Base-by-base conservation (phyloP, 2,329 filamentous ascomycete species). In the Beauveria pseudobassiana region DNA sequence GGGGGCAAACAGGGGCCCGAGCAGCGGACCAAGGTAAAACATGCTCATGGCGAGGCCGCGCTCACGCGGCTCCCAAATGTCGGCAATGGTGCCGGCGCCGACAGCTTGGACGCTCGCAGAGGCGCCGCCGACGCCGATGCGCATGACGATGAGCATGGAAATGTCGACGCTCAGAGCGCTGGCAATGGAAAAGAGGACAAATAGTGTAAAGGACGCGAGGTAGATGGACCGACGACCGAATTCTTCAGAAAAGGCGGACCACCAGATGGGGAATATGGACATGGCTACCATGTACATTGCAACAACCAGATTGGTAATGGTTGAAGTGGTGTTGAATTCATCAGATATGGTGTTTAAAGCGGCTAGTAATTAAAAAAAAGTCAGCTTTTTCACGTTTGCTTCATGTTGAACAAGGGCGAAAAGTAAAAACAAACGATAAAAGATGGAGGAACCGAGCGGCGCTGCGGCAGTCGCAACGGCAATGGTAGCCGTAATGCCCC, bases 361-460 rank as follows among this genome's bases (percentile, higher is more conserved):
- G n/a, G 57, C 57, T 59, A 12, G 30, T 30, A 8, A 18, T 1
- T 5, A 42, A 18, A 18, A 22, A 16, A 5, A 5, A 5, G 34
- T 59, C 14, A 59, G 38, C n/a, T 48, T 43, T 43, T 2, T 24
- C 22, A 24, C 22, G 22, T 24, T 24, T 24, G 22, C 22, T 24
- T 24, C 22, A 3, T 24, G 22, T 24, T 24, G 22, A 24, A 24
- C 3, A 24, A 24, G 22, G 22, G 22, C 22, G 22, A 24, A 24
- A 24, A 24, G 22, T 24, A 18, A 16, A 14, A 9, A 80, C 86
- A 75, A 74, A 90, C 88, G 91, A 67, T 93, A 88, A 62, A 96
- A 86, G 60, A 96, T 92, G 1, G 88, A 84, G 30, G 89, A 93
- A 1, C 93, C 93, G 77, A 96, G 85, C 0, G 93, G 93, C 1